A percentile compares a stretch with the other conserved stretches of the same genome.
phyloP scores from a whole-genome alignment of 768 basidiomycete genomes.

The Hortiboletus campestris region DNA sequence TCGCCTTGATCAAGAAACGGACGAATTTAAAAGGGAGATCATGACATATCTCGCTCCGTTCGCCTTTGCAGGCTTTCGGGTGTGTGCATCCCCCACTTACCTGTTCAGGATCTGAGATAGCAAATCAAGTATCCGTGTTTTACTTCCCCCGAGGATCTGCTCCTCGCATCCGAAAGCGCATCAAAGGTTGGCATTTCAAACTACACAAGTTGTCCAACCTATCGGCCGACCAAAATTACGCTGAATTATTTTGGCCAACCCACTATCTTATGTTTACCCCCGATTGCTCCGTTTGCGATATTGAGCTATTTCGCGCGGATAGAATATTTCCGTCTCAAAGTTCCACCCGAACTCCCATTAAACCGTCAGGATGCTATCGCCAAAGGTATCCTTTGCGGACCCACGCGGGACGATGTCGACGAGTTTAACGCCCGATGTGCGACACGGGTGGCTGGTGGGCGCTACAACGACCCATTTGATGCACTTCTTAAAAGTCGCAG shows the following conservation, averaged over 20 bases:
- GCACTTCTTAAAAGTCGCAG: conserved; percentile 25
- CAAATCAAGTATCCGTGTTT: conserved; percentile 38
- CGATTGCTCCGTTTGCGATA: conserved; percentile 45
- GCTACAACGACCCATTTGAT: conserved; percentile 22
- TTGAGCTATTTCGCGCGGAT: conserved; percentile 46
- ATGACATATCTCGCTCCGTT: conserved; percentile 42
- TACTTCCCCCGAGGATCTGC: conserved; percentile 35
- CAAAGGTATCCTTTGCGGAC: conserved; percentile 34
- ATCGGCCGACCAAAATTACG: conserved; percentile 28
- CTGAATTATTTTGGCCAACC: conserved; percentile 45
- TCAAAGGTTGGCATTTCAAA: conserved; percentile 16
- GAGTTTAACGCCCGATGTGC: conserved; percentile 42
- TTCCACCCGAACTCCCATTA: conserved; percentile 42
- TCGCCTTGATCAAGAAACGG: conserved; percentile 34
- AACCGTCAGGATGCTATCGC: conserved; percentile 36
- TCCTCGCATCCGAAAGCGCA: conserved; percentile 19
- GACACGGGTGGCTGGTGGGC: conserved; percentile 35
- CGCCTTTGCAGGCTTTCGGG: conserved; percentile 49
- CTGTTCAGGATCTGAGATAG: conserved; percentile 7
- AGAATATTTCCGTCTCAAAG: conserved; percentile 34
- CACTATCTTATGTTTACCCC: conserved; percentile 36
- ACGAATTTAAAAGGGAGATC: conserved; percentile 32
- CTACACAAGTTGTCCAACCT: conserved; percentile 30
- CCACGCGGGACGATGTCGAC: conserved; percentile 46
- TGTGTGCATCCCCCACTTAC: conserved; percentile 28